Percentiles rank a stretch among this genome's conserved stretches.
These are phyloP conservation scores for Globisporangium acanthophoron DNA, from an alignment of 352 stramenopile species.

Conservation along the genomic window DNA sequence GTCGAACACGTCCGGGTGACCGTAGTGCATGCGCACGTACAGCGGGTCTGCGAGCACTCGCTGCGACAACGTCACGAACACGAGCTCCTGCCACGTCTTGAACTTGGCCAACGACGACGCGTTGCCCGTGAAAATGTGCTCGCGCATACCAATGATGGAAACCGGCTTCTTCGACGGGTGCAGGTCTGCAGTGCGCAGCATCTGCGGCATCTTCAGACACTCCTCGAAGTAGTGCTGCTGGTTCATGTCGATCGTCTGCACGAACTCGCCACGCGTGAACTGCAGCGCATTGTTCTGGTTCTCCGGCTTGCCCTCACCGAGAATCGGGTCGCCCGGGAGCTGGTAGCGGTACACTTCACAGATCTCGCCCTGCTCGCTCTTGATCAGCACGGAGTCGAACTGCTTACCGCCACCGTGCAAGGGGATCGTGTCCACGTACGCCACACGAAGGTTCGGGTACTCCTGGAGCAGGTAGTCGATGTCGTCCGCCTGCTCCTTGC, in stretches of 20 bases:
- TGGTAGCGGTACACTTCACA: constrained; percentile 73
- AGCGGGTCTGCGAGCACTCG: constrained; percentile 73
- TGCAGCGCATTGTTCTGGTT: constrained; percentile 83
- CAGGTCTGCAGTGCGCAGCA: constrained; percentile 58
- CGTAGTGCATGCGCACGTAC: constrained; percentile 77
- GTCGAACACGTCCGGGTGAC: constrained; percentile 79
- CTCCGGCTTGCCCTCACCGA: constrained; percentile 80
- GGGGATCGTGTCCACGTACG: constrained; percentile 70
- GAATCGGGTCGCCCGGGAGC: constrained; percentile 72
- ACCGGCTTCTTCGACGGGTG: constrained; percentile 68
- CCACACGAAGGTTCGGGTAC: constrained; percentile 77
- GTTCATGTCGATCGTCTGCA: constrained; percentile 90
- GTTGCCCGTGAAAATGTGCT: constrained; percentile 81
- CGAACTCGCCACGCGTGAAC: constrained; percentile 79
- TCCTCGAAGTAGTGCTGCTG: constrained; percentile 86
- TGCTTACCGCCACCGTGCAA: constrained; percentile 21
- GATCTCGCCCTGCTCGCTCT: constrained; percentile 62
- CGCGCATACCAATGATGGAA: constrained; percentile 79
- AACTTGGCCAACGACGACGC: constrained; percentile 76
- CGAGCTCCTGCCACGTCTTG: constrained; percentile 73
- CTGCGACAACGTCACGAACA: constrained; percentile 78
- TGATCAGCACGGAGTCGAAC: constrained; percentile 72
- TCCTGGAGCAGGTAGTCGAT: constrained; percentile 72
- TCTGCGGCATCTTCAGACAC: constrained; percentile 81
- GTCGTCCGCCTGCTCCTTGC: constrained; percentile 59